Evolutionary conservation across 768 basidiomycete species (phyloP).

Genomic region (Lactarius pseudohatsudake): DNA sequence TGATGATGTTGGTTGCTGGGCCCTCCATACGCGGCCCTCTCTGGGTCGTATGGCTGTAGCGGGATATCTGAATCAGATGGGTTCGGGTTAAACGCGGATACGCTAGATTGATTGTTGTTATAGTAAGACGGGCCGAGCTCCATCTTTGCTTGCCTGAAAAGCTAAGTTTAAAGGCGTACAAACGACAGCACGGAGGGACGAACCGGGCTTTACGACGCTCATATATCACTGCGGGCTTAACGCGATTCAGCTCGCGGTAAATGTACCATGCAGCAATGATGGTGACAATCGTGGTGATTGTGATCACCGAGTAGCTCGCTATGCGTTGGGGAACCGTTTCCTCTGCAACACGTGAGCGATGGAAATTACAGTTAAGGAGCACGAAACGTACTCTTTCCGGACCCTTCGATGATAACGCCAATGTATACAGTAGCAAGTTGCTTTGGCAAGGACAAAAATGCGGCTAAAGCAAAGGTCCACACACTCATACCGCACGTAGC

Average conservation of each 20-base stretch:
- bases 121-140: conserved; percentile 25
- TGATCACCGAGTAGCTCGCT: conserved; percentile 62
- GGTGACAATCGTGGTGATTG: conserved; percentile 68
- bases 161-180: conserved; percentile 13
- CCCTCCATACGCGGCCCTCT: conserved; percentile 24
- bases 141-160: conserved; percentile 54
- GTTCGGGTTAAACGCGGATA: conserved; percentile 32
- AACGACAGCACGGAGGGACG: conserved; percentile 20
- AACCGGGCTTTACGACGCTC: conserved; percentile 70
- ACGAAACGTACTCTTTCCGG: conserved; percentile 9
- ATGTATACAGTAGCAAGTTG: conserved; percentile 92
- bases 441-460: conserved; percentile 82
- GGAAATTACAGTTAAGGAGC: not conserved
- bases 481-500: conserved; percentile 88
- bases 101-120: conserved; percentile 26
- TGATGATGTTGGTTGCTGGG: conserved; percentile 51
- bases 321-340: conserved; percentile 59
- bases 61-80: conserved; percentile 47
- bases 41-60: conserved; percentile 38
- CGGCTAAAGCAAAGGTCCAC: conserved; percentile 72
- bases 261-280: conserved; percentile 84
- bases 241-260: conserved; percentile 63
- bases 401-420: conserved; percentile 66
- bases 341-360: conserved; percentile 29
- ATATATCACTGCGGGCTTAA: conserved; percentile 67